Conservation (phyloP, 2,329 filamentous ascomycete genomes). For the Orbilia quercus region DNA sequence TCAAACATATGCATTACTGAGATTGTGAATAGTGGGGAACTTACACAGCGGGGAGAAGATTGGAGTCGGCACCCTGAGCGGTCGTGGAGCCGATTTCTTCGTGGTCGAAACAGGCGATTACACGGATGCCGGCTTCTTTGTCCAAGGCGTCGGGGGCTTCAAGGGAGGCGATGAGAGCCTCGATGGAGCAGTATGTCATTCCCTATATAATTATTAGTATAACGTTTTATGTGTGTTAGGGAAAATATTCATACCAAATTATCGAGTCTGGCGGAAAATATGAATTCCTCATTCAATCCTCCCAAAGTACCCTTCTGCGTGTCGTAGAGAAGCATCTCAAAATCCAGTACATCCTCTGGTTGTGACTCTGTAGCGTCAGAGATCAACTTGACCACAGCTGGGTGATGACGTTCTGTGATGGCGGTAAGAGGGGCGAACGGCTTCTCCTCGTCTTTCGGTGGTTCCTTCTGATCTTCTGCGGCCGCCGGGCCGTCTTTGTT, state of each 20-base stretch:
- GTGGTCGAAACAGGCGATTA: conserved; percentile 96
- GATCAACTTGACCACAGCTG: conserved; percentile 84
- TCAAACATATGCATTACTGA: no score
- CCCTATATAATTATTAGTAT: conserved; percentile 61
- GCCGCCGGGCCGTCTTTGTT: conserved; percentile 69
- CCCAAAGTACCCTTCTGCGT: conserved; percentile 90
- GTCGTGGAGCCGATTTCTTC: conserved; percentile 95
- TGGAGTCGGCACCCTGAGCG: conserved; percentile 92
- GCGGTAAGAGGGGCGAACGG: conserved; percentile 80
- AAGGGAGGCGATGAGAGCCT: conserved; percentile 84
- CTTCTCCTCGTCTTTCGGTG: conserved; percentile 64
- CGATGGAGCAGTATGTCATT: conserved; percentile 93
- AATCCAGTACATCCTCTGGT: conserved; percentile 82
- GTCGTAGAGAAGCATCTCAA: conserved; percentile 96
- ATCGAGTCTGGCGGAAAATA: conserved; percentile 94
- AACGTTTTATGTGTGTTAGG: background rate
- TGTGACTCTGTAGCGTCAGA: conserved; percentile 79
- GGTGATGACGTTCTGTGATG: conserved; percentile 85
- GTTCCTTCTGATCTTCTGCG: conserved; percentile 63
- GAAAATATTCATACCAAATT: conserved; percentile 71
- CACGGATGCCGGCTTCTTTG: conserved; percentile 81
- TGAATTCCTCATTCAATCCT: conserved; percentile 90
- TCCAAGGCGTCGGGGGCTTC: conserved; percentile 73
- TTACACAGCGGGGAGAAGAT: conserved; percentile 81
- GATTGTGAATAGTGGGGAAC: background rate